Evolutionary conservation across 1,284 basidiomycete species (phyloP), one percentile per base, ranked within the genome.

Genomic region (Marasmius sp.): DNA sequence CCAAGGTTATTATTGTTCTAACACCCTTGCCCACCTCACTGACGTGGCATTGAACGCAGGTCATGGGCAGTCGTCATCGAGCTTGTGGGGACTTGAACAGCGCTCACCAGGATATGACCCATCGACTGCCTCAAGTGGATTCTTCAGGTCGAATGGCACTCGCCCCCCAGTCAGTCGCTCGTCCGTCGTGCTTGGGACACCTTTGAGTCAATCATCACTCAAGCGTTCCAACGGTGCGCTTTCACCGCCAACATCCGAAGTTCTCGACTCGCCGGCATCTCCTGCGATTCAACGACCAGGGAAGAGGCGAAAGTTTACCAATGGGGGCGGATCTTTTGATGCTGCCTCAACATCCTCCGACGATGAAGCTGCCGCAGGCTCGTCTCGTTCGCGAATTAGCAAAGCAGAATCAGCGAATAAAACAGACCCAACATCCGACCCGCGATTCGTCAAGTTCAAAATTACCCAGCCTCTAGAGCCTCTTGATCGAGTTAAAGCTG

Each of bases 171-270:
- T 79, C 74, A 78, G 80, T 63, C 79, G 77, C 67, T 74, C 68
- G 76, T 75, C 58, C 71, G 72, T 57, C 70, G 71, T 39, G 78
- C 79, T 39, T 73, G 73, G 58, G 69, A 72, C 62, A 73, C 76
- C 53, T 82, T 85, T 27, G 82, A 82, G 16, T 36, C 87, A 84
- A 33, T 88, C 85, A 52, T 88, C 90, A 48, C 84, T 84, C 61
- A 92, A 92, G 77, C 85, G 85, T 66, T 68, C 84, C 48, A 86
- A 89, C 70, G 77, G 77, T 61, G 87, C 82, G 41, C 66, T 73
- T 53, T 77, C 75, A 22, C 66, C 77, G 63, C 78, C 82, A 65
- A 72, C 78, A 52, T 66, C 75, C 59, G 78, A 80, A 68, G 64
- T 79, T 63, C 71, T 79, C 67, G 69, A 74, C 60, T 74, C 79